A percentile compares a stretch with the other conserved stretches of the same genome.
phyloP scores from a whole-genome alignment of 2,329 filamentous ascomycete species.

The Microdochium nivale region DNA sequence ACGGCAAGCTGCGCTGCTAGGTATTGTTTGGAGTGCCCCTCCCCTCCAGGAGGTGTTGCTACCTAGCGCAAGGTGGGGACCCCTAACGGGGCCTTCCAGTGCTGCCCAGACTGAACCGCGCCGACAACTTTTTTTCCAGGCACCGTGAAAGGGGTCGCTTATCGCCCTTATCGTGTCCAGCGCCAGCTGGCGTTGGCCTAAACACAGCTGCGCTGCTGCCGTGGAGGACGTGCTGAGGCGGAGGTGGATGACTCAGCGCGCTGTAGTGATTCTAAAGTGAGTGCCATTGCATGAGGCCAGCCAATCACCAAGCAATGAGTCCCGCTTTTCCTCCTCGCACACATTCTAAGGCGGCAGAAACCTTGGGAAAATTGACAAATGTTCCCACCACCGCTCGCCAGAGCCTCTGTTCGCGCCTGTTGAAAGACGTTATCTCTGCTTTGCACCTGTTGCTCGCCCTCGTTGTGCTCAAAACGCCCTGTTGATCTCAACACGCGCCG shows the following conservation, averaged over 20 bases:
- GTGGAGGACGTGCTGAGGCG: too few species aligned
- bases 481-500: not conserved
- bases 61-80: not conserved
- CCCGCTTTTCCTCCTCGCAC: not conserved
- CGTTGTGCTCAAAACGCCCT: not conserved
- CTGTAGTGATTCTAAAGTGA: too few species aligned
- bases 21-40: not conserved
- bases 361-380: constrained; percentile 1
- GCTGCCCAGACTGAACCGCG: not conserved
- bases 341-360: not conserved
- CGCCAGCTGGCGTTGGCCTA: not conserved
- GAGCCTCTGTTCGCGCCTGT: not conserved
- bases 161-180: not conserved
- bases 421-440: not conserved
- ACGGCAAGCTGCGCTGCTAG: not conserved
- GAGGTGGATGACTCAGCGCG: not conserved
- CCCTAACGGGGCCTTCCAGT: not conserved
- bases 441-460: not conserved
- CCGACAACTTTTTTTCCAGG: not conserved
- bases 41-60: not conserved
- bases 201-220: not conserved
- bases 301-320: not conserved
- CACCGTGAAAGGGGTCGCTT: not conserved
- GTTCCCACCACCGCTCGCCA: not conserved
- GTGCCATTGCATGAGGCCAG: not conserved